Evolutionary conservation across 768 basidiomycete species (phyloP), one percentile per base, ranked within the genome.

Genomic region (Pleurotus ostreatus): DNA sequence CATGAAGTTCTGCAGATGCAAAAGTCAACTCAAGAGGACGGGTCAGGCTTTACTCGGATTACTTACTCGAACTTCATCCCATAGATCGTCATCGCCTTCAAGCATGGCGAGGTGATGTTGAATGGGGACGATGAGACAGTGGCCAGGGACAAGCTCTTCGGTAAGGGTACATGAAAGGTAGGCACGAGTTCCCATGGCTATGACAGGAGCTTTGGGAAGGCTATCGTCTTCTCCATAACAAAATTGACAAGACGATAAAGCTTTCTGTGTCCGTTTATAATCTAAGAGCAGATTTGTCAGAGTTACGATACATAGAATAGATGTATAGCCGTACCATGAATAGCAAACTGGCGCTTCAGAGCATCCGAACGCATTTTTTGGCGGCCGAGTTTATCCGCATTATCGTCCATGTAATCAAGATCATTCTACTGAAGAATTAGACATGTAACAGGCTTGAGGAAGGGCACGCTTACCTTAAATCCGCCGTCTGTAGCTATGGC

Each of bases 361-460:
- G 89, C 92, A 65, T 98, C 96, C 3, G 88, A 85, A 51, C 94
- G 89, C 92, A 98, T 94, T 72, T 96, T 98, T 70, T 93, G 86
- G 55, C 95, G 78, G 39, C 91, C 92, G 0, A 98, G 78, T 61
- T 86, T 88, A 64, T 96, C 96, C 0, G 94, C 94, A 67, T 98
- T 96, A 60, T 98, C 97, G 61, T 99, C 97, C 60, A 97, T 88
- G 62, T 98, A 98, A 46, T 98, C 97, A 30, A 95, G 74, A 63
- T 95, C 84, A 61, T 89, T 88, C 89, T 94, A 20, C 51, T 7
- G 4, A 5, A 38, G 9, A 6, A 5, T 52, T 4, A 40, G 16
- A 8, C 13, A 8, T 11, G 8, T 15, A 20, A 20, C 16, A 15
- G 23, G 23, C 16, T 6, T 13, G 9, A 7, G 20, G 16, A 47